phyloP scores from a whole-genome alignment of 768 basidiomycete genomes.

The Mycena kentingensis region DNA sequence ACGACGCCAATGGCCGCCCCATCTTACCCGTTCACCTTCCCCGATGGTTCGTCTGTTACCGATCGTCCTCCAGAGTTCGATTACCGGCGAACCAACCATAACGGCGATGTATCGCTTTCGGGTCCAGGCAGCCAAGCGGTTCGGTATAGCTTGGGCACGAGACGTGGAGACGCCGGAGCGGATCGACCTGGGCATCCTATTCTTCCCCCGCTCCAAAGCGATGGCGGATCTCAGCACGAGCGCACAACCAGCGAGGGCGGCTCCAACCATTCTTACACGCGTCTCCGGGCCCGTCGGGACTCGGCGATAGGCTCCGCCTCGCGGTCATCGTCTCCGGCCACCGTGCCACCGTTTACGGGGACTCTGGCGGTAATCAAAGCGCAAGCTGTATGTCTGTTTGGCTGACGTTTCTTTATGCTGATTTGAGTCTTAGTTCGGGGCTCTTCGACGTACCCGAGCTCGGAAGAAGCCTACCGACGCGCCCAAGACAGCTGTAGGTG shows the following conservation, averaged over 20 bases:
- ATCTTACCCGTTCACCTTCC: constrained; percentile 67
- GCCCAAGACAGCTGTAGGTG: constrained; percentile 76
- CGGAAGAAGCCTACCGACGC: constrained; percentile 73
- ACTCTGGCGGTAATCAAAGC: constrained; percentile 91
- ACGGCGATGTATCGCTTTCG: constrained; percentile 61
- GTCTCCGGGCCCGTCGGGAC: constrained; percentile 50
- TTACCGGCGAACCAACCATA: constrained; percentile 59
- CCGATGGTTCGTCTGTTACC: constrained; percentile 46
- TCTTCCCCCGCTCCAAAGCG: constrained; percentile 52
- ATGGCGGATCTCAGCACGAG: constrained; percentile 53
- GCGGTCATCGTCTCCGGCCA: constrained; percentile 49
- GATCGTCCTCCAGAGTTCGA: constrained; percentile 62
- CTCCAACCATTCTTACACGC: constrained; percentile 43
- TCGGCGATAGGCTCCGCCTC: constrained; percentile 47
- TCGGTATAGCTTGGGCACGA: constrained; percentile 58
- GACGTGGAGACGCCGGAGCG: constrained; percentile 49
- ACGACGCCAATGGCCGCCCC: constrained; percentile 68
- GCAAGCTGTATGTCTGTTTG: too few species aligned
- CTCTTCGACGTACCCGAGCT: constrained; percentile 75
- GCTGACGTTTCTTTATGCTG: too few species aligned
- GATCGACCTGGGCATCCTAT: constrained; percentile 52
- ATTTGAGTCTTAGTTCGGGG: too few species aligned
- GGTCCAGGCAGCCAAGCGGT: constrained; percentile 54
- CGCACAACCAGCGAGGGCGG: constrained; percentile 61
- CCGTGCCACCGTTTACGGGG: constrained; percentile 58